Evolutionary conservation across 1,284 basidiomycete genomes (phyloP).

Genomic region (Termitomyces sp.): DNA sequence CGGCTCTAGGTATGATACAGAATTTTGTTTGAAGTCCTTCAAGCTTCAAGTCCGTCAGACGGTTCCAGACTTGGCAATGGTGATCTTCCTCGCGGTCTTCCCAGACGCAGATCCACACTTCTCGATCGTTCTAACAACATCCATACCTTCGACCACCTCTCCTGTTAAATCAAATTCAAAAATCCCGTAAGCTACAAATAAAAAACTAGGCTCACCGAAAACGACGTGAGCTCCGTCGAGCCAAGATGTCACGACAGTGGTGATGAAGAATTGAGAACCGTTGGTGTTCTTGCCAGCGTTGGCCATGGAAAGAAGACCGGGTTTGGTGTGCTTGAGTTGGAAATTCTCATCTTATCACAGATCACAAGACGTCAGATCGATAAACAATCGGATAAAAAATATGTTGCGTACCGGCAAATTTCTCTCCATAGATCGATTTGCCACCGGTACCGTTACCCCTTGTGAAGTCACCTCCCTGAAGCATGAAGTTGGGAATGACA

Average conservation of each 20-base stretch:
- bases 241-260: conserved; percentile 63
- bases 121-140: conserved; percentile 64
- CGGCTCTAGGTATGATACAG: neutral
- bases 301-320: conserved; percentile 90
- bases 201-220: conserved; percentile 50
- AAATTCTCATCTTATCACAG: conserved; percentile 77
- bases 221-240: conserved; percentile 80
- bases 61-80: conserved; percentile 50
- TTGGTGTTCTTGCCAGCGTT: conserved; percentile 71
- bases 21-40: conserved; percentile 7
- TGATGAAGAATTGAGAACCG: conserved; percentile 72
- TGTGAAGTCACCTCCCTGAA: conserved; percentile 73
- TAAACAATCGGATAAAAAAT: neutral
- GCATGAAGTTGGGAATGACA: conserved; percentile 60
- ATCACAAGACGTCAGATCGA: conserved; percentile 4
- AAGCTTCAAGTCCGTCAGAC: conserved; percentile 26
- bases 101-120: conserved; percentile 46
- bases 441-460: conserved; percentile 82
- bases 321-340: conserved; percentile 69
- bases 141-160: conserved; percentile 60
- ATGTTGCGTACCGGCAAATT: conserved; percentile 56
- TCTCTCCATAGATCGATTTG: conserved; percentile 88
- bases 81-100: conserved; percentile 41
- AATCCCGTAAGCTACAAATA: neutral
- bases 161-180: conserved; percentile 29